Base-by-base conservation (phyloP, 164 flowering plant species). In the Akebia trifoliata region DNA sequence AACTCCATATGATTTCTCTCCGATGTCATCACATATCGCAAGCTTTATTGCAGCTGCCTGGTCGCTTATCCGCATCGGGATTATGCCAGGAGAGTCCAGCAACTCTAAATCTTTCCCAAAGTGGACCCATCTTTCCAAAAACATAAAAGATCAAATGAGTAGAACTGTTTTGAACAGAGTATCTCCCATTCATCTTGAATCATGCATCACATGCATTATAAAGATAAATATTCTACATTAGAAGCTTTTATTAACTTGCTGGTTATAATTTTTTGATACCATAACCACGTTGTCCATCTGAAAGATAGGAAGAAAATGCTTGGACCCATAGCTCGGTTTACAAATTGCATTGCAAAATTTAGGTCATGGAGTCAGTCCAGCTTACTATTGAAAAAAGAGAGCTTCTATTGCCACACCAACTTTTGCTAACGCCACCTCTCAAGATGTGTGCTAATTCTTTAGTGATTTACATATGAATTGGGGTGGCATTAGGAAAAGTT, bases 1-100 rank as follows among this genome's bases (percentile, higher is more conserved):
- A 39, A 71, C 69, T 81, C 81, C 79, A 70, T 94, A 94, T 47
- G 97, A 86, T 72, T 86, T 87, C 79, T 94, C 99, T 50, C 99
- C 99, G 67, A 90, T 90, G 78, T 94, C 99, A 72, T 94, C 97
- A 68, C 97, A 90, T 22, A 94, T 86, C 22, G 96, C 99, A 63
- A 94, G 90, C 77, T 94, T 94, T 71, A 94, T 77, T 28, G 99
- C 97, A 49, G 96, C 82, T 32, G 81, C 55, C 67, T 90, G 97
- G 68, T 94, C 99, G 72, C 85, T 83, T 43, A 94, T 86, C 56
- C 95, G 71, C 99, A 94, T 90, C 42, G 99, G 99, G 31, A 94
- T 51, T 48, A 94, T 81, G 40, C 99, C 99, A 65, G 99, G 99
- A 35, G 99, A 94, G 65, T 94, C 99, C 58, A 94, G 72, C 69